Evolutionary conservation across 2,329 filamentous ascomycete species (phyloP), one percentile per base, ranked within the genome.

Genomic region (Colletotrichum kahawae): DNA sequence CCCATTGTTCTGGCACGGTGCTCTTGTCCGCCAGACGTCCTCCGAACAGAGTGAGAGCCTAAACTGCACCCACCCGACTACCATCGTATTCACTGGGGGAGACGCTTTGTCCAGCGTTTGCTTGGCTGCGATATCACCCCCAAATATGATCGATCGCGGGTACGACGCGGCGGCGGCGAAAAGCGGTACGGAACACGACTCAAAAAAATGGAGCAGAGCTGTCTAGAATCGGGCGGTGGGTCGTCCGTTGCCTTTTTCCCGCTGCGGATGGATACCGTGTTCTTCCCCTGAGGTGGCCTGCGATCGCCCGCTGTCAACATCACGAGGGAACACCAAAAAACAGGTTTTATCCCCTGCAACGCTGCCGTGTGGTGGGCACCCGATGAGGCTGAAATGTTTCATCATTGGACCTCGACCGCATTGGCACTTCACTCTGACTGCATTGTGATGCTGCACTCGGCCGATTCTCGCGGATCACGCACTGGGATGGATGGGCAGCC

Each of bases 371-470:
- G 63, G 33, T 71, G 63, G 62, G 10, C 60, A 69, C 48, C 64
- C n/a, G 70, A 74, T 74, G 74, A 73, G 74, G 74, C 74, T 76
- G 74, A 74, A 72, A 56, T 74, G 70, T 76, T 74, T 74, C 74
- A 76, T 74, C 64, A 76, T 76, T 76, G 51, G 70, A 66, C 65
- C 48, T 70, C 51, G 70, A 38, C 72, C 56, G 68, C 72, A 75
- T 57, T 24, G 57, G 62, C 67, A 71, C 67, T 71, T 71, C 51
- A 51, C 24, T 31, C 14, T 57, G 36, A 67, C 72, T 67, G 68
- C 72, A 75, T 75, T 18, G 62, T 67, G 68, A 75, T 75, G 63
- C 68, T 62, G 71, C 62, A 67, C 69, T 67, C 43, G 33, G 69
- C 72, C 72, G 69, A 67, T 16, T 67, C 29, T 18, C 62, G 68